A percentile compares a stretch with the other conserved stretches of the same genome.
Conservation (phyloP, 1,139 yeast genomes). For the Arxiozyma slooffiae region DNA sequence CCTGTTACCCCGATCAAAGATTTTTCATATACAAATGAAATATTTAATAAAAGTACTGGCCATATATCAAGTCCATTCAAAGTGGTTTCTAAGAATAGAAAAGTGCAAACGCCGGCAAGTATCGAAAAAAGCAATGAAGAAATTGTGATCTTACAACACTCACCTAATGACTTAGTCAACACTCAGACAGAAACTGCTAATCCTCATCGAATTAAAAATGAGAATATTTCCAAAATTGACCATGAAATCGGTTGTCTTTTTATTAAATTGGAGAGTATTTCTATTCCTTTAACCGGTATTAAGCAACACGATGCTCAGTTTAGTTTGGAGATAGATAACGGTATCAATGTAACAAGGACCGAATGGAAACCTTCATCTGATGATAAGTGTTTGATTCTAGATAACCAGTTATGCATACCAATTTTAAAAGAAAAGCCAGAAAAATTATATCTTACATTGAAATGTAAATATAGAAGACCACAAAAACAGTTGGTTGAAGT, state of each 20-base stretch:
- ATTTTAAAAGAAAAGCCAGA: constrained; percentile 9
- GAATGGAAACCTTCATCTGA: constrained; percentile 45
- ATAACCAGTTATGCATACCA: constrained; percentile 81
- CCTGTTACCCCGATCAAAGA: background rate
- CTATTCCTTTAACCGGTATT: constrained; percentile 49
- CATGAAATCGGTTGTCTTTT: constrained; percentile 69
- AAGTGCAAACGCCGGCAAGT: background rate
- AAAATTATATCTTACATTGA: constrained; percentile 66
- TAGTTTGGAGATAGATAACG: constrained; percentile 73
- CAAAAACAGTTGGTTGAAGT: constrained; percentile 47
- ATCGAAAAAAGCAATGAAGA: background rate
- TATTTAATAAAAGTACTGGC: background rate
- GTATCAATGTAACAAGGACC: constrained; percentile 76
- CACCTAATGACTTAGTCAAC: too few relatives aligned
- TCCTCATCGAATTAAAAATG: background rate
- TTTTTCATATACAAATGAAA: too few relatives aligned
- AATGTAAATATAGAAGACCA: constrained; percentile 50
- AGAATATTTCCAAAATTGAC: background rate
- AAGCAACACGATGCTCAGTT: constrained; percentile 51
- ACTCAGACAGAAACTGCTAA: background rate
- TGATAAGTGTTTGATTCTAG: constrained; percentile 38
- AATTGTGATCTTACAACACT: background rate
- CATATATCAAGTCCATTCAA: constrained; percentile 24
- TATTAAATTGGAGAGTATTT: constrained; percentile 53
- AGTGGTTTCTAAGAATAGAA: constrained; percentile 9